These are phyloP conservation scores for Nakataea oryzae DNA, from an alignment of 2,329 filamentous ascomycete genomes.

Conservation along the genomic window DNA sequence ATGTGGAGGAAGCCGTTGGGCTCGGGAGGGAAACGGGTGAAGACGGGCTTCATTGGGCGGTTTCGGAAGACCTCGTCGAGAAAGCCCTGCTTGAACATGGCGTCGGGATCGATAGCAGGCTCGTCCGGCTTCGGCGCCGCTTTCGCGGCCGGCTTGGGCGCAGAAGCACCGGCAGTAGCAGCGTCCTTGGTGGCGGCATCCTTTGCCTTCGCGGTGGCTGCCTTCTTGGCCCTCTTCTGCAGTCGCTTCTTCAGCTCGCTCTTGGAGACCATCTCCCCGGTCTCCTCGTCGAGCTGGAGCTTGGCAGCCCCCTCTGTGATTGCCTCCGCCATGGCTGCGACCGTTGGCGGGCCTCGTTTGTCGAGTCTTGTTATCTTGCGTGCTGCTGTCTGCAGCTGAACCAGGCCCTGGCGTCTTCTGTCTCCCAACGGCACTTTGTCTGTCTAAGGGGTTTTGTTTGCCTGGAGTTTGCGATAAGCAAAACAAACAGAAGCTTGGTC, in stretches of 20 bases:
- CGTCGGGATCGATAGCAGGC: constrained; percentile 40
- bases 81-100: constrained; percentile 75
- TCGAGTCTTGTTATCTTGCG: neutral
- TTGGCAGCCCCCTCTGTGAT: constrained; percentile 40
- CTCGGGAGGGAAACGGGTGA: constrained; percentile 72
- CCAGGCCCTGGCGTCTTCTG: neutral
- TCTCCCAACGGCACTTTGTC: neutral
- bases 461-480: neutral
- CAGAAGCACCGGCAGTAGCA: constrained; percentile 14
- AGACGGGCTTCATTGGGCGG: constrained; percentile 47
- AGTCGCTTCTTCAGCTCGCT: constrained; percentile 51
- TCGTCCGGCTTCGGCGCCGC: constrained; percentile 34
- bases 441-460: no score
- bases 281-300: constrained; percentile 51
- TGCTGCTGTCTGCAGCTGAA: neutral
- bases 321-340: constrained; percentile 31
- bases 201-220: constrained; percentile 39
- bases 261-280: constrained; percentile 56
- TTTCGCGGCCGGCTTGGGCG: constrained; percentile 15
- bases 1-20: constrained; percentile 93
- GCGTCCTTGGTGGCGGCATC: constrained; percentile 21
- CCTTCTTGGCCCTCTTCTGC: constrained; percentile 49
- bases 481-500: neutral
- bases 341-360: neutral
- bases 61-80: constrained; percentile 62